Conservation (phyloP, 371 early-diverging fungal species). For the Apophysomyces variabilis region DNA sequence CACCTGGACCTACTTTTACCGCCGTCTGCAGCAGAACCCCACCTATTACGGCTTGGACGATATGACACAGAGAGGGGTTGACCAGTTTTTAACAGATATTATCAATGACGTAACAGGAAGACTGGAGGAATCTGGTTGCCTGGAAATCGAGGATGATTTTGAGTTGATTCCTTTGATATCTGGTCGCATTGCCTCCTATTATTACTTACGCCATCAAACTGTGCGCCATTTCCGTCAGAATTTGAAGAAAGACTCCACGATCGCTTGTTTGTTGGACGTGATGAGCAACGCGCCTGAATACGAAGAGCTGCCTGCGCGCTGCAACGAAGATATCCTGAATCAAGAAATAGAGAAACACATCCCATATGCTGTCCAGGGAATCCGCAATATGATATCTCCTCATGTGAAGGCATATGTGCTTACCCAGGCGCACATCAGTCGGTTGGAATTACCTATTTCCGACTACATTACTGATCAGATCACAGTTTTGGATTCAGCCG, state of each 20-base stretch:
- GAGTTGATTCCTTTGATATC: conserved; percentile 69
- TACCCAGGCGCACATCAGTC: conserved; percentile 83
- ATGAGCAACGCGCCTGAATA: conserved; percentile 86
- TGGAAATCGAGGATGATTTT: conserved; percentile 66
- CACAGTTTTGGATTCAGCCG: conserved; percentile 90
- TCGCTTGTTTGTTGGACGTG: conserved; percentile 70
- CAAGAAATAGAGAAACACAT: conserved; percentile 71
- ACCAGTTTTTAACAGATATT: conserved; percentile 74
- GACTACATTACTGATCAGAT: conserved; percentile 93
- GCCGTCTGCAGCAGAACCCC: conserved; percentile 91
- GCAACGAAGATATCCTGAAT: conserved; percentile 90
- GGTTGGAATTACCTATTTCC: conserved; percentile 72
- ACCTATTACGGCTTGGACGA: conserved; percentile 93
- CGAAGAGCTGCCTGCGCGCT: conserved; percentile 88
- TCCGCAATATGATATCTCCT: conserved; percentile 73
- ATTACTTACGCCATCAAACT: conserved; percentile 86
- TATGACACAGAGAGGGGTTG: conserved; percentile 66
- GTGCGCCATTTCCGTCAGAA: conserved; percentile 68
- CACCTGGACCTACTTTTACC: conserved; percentile 94
- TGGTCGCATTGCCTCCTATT: conserved; percentile 88
- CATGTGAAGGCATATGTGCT: conserved; percentile 90
- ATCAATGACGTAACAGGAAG: conserved; percentile 73
- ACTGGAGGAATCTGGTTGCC: conserved; percentile 74
- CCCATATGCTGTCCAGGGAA: conserved; percentile 55
- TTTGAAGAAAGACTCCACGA: conserved; percentile 46